Base-by-base conservation (phyloP, 73 alveolate genomes). In the Paramecium primaurelia region DNA sequence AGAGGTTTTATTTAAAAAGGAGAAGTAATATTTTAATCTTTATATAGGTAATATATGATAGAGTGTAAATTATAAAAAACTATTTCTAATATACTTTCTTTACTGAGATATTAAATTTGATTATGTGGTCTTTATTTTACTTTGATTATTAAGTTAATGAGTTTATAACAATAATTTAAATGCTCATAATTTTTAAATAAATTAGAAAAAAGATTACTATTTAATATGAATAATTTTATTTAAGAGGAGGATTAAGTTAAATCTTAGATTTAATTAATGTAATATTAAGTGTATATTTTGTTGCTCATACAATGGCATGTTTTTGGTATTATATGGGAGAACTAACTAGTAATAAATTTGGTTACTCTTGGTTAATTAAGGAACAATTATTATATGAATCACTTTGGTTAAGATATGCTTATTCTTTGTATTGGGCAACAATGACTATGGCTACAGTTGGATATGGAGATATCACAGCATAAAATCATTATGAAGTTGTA, bases 371-470 rank as follows among this genome's bases (percentile, higher is more conserved):
- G 91, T 11, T 80, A 25, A 40, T 80, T 12, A 32, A 80, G 38
- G 14, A 49, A 10, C n/a, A 49, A 8, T 10, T 80, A 22, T 18
- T 26, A 6, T 22, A 89, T 26, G 64, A 45, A 44, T 45, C 92
- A 0, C 59, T 89, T 25, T 89, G 86, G 86, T 28, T 83, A 1
- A 89, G 51, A 34, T 89, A 89, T 71, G 75, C 51, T 26, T 89
- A 71, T 44, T 34, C 94, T 11, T 89, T 89, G 11, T 89, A 89
- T 71, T 89, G 94, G 94, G 88, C 92, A 38, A 83, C 88, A 3
- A 89, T 83, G 80, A 89, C 94, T 2, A 89, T 89, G 94, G 75
- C 84, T 22, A 89, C 94, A 5, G 88, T 83, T 59, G 94, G 94
- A 7, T 89, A 89, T 73, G 94, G 94, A 44, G 94, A 89, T 71